Evolutionary conservation across 306 rosid genomes (phyloP).

Genomic region (Comarum palustre): DNA sequence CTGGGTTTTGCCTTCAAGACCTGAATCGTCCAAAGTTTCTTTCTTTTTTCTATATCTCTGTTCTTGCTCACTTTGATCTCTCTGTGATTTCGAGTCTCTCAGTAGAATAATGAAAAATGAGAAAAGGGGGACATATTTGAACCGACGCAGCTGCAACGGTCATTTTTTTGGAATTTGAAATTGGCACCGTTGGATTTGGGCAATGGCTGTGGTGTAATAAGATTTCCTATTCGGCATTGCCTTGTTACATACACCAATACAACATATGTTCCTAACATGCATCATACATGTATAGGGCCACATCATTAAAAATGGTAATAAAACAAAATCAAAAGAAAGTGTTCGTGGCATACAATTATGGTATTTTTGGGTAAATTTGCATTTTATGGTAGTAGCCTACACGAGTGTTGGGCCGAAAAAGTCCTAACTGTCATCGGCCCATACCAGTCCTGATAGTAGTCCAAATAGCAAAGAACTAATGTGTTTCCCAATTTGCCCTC

Average conservation of each 20-base stretch:
- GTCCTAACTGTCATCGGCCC: too few species aligned
- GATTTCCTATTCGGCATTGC: neutral
- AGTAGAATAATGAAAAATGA: neutral
- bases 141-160: conserved; percentile 17
- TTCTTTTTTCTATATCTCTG: neutral
- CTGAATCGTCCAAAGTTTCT: neutral
- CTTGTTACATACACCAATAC: neutral
- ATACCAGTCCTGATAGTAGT: too few species aligned
- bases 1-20: neutral
- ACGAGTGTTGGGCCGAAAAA: too few species aligned
- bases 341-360: too few species aligned
- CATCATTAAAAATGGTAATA: too few species aligned
- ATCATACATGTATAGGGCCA: too few species aligned
- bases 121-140: neutral
- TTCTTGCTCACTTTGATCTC: neutral
- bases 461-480: too few species aligned
- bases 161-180: neutral
- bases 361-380: too few species aligned
- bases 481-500: too few species aligned
- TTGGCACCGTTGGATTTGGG: neutral
- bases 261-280: neutral
- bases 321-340: too few species aligned
- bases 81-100: neutral
- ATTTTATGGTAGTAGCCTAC: too few species aligned
- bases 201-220: neutral